phyloP scores from a whole-genome alignment of 2,329 filamentous ascomycete species.

The Diaporthe sp. region DNA sequence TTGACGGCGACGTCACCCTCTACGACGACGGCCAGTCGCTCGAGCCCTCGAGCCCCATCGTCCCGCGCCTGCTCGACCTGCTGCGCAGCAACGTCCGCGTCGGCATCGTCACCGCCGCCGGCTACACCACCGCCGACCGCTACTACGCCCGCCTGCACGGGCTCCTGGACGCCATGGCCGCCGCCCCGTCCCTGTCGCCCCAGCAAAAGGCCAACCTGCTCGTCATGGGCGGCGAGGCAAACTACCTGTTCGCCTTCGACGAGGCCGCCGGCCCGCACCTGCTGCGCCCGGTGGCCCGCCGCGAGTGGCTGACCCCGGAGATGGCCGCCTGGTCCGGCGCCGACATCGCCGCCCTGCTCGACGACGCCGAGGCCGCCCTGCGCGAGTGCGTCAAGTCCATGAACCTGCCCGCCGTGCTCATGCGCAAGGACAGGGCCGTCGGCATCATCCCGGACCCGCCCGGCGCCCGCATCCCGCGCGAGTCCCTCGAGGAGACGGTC shows the following conservation, averaged over 20 bases:
- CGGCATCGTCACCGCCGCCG: slow-evolving; percentile 96
- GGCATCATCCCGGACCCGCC: slow-evolving; percentile 77
- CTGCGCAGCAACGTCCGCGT: slow-evolving; percentile 83
- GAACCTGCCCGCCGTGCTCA: slow-evolving; percentile 79
- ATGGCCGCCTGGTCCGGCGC: slow-evolving; percentile 82
- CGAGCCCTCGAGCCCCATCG: slow-evolving; percentile 79
- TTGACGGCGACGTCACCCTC: slow-evolving; percentile 96
- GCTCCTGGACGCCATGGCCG: slow-evolving; percentile 81
- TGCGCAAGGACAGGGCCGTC: slow-evolving; percentile 90
- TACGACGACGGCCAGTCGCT: slow-evolving; percentile 91
- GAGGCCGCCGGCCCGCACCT: slow-evolving; percentile 68
- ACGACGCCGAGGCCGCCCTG: slow-evolving; percentile 87
- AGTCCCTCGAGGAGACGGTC: slow-evolving; percentile 95
- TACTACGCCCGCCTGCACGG: slow-evolving; percentile 92
- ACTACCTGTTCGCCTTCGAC: slow-evolving; percentile 90
- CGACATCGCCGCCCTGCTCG: slow-evolving; percentile 83
- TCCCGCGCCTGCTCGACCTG: slow-evolving; percentile 74
- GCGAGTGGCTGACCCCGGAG: slow-evolving; percentile 79
- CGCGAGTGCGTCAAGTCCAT: slow-evolving; percentile 84
- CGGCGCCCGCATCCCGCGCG: slow-evolving; percentile 78
- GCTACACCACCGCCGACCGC: slow-evolving; percentile 86
- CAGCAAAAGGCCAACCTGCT: slow-evolving; percentile 82
- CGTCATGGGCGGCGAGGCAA: slow-evolving; percentile 95
- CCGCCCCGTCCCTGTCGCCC: slow-evolving; percentile 66
- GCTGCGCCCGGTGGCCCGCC: slow-evolving; percentile 73